These are phyloP conservation scores for Eutrema heterophyllum DNA, from an alignment of 345 rosid species.

Conservation along the genomic window DNA sequence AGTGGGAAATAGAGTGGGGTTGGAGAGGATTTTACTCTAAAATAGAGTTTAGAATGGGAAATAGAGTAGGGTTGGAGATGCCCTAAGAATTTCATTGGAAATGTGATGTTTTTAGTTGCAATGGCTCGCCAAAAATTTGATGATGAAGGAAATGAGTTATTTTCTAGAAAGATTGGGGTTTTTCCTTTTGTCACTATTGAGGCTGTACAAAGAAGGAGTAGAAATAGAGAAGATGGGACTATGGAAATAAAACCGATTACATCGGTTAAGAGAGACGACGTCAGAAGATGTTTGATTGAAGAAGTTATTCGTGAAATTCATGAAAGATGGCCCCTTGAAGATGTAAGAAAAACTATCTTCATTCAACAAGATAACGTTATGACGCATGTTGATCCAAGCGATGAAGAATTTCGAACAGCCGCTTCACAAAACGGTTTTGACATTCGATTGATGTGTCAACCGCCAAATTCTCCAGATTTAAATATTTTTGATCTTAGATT, in stretches of 20 bases:
- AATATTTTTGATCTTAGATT: neutral
- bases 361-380: neutral
- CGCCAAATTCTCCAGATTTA: neutral
- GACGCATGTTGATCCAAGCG: neutral
- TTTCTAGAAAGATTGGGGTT: too few relatives aligned
- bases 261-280: neutral
- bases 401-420: neutral
- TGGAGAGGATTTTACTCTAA: too few relatives aligned
- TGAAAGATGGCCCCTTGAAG: neutral
- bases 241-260: neutral
- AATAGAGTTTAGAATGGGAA: too few relatives aligned
- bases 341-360: neutral
- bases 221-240: neutral
- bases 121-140: too few relatives aligned
- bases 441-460: neutral
- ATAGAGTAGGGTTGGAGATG: too few relatives aligned
- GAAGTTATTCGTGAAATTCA: neutral
- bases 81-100: too few relatives aligned
- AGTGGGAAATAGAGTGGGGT: too few relatives aligned
- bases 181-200: too few relatives aligned
- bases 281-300: neutral
- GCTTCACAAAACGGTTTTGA: neutral
- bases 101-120: too few relatives aligned
- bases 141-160: too few relatives aligned
- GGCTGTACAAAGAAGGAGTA: too few relatives aligned